Base-by-base conservation (phyloP, 78 protist species). In the Fonticula alba region DNA sequence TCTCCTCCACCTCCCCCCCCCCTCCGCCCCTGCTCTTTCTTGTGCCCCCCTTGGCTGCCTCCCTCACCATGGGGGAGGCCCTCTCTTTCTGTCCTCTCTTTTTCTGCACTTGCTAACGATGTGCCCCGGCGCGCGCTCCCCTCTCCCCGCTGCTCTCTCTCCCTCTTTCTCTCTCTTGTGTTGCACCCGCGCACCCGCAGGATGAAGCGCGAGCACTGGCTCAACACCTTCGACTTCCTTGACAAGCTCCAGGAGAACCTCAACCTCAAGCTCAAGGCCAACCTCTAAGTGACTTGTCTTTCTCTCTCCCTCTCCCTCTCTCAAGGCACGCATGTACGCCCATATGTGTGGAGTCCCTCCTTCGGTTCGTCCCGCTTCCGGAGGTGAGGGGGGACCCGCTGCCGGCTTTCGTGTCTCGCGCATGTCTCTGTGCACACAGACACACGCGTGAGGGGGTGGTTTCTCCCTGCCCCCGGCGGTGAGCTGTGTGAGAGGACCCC, bases 191-290 rank as follows among this genome's bases (percentile, higher is more conserved):
- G 53, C 53, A 49, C n/a, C 3, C 35, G 2, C 59, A 57, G 47
- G 41, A 31, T 57, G 26, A 57, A 5, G 32, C 62, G 49, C 32
- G 37, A 4, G 24, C 38, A 81, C 64, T 81, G 64, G 53, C 73
- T 53, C 38, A 43, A 2, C 64, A 73, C 84, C 31, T 3, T 22
- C 11, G 80, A 73, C n/a, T 79, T 79, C 55, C 37, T 79, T 37
- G 71, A 50, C 40, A 46, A 9, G n/a, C 27, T 79, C 22, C 68
- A 43, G 15, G 66, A 24, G 29, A 26, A 61, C 54, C 69, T 76
- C 33, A 27, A 10, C 27, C 9, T 7, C n/a, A 35, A 56, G 62
- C 41, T 56, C 10, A n/a, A n/a, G 59, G 36, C 32, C 27, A 53
- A 53, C 22, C 3, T 3, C 37, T 2, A 43, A 43, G 49, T 13